These are phyloP conservation scores for Trichoderma sp. DNA, from an alignment of 2,329 filamentous ascomycete genomes.

Conservation along the genomic window DNA sequence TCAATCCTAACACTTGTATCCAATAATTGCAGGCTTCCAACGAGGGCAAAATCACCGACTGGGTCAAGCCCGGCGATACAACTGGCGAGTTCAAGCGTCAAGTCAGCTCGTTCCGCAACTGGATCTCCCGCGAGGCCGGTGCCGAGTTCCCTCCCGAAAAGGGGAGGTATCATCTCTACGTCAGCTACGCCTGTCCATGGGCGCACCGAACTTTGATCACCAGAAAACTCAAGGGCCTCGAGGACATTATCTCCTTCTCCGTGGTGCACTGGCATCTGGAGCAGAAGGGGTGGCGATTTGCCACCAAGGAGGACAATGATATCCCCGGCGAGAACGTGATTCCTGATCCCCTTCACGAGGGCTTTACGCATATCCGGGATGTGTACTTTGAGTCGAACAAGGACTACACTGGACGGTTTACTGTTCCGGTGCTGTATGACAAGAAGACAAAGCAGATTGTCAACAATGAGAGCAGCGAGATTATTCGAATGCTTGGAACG, in stretches of 20 bases:
- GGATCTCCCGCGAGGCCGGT: conserved; percentile 67
- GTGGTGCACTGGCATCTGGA: conserved; percentile 91
- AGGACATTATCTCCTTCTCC: conserved; percentile 75
- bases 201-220: conserved; percentile 84
- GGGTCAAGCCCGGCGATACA: conserved; percentile 74
- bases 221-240: conserved; percentile 84
- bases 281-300: conserved; percentile 76
- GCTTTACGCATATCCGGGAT: conserved; percentile 67
- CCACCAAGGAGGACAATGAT: conserved; percentile 56
- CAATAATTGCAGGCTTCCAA: conserved; percentile 24
- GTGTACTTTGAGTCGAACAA: conserved; percentile 75
- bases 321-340: conserved; percentile 59
- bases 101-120: conserved; percentile 76
- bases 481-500: conserved; percentile 82
- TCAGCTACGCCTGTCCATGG: conserved; percentile 94
- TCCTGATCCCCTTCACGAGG: conserved; percentile 67
- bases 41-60: conserved; percentile 64
- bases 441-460: conserved; percentile 73
- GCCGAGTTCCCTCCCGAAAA: conserved; percentile 82
- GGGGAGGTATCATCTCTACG: conserved; percentile 89
- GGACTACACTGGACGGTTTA: conserved; percentile 75
- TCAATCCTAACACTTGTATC: conserved; percentile 30
- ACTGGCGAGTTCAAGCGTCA: conserved; percentile 92
- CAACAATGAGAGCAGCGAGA: conserved; percentile 89
- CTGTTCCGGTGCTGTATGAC: conserved; percentile 84